Conservation (phyloP, 345 rosid species). For the Gynandropsis gynandra region DNA sequence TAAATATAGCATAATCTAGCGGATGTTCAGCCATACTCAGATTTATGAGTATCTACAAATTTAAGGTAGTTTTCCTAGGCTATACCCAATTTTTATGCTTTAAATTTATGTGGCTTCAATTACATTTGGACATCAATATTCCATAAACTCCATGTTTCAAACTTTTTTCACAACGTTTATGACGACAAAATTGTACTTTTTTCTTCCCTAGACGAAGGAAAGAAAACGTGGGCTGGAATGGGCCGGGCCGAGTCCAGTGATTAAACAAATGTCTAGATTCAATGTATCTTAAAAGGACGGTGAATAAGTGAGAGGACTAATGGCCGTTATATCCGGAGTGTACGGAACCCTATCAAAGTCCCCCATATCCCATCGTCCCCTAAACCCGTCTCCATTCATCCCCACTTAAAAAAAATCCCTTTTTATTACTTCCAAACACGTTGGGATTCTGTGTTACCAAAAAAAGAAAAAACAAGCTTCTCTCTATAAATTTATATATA, state of each 20-base stretch:
- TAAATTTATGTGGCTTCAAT: too few species aligned
- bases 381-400: constrained; percentile 9
- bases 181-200: too few species aligned
- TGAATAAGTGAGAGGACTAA: neutral
- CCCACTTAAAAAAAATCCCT: neutral
- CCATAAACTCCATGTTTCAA: too few species aligned
- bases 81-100: too few species aligned
- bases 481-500: neutral
- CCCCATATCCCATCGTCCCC: neutral
- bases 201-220: too few species aligned
- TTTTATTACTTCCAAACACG: constrained; percentile 6
- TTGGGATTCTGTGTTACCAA: neutral
- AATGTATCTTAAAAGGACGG: neutral
- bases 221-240: constrained; percentile 14
- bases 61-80: too few species aligned
- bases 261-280: constrained; percentile 12
- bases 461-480: neutral
- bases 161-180: too few species aligned
- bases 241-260: neutral
- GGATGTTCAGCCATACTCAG: too few species aligned
- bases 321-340: constrained; percentile 9
- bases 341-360: neutral
- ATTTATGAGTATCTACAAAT: too few species aligned
- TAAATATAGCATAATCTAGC: too few species aligned
- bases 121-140: too few species aligned